These are phyloP conservation scores for Phytophthora litchii DNA, from an alignment of 352 stramenopile species.

Conservation along the genomic window DNA sequence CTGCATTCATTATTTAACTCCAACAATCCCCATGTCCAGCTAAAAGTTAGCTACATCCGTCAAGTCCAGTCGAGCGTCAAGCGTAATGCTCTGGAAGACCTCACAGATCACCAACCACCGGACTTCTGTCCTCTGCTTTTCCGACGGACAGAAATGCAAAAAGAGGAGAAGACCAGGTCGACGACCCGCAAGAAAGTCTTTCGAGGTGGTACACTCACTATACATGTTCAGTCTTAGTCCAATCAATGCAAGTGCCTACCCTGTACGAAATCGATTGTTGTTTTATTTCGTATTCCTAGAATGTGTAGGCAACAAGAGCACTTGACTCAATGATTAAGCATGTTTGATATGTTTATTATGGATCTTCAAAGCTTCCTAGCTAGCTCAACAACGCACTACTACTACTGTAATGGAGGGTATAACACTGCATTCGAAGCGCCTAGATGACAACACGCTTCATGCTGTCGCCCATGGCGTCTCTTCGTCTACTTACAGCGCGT, in stretches of 20 bases:
- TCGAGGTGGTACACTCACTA: slow-evolving; percentile 15
- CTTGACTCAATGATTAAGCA: no score
- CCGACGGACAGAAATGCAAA: slow-evolving; percentile 21
- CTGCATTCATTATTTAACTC: slow-evolving; percentile 31
- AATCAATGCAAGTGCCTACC: slow-evolving; percentile 15
- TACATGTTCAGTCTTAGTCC: slow-evolving; percentile 12
- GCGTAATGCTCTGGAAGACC: slow-evolving; percentile 6
- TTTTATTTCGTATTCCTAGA: not conserved
- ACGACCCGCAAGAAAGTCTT: slow-evolving; percentile 14
- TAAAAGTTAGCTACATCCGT: slow-evolving; percentile 23
- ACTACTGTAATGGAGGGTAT: slow-evolving; percentile 12
- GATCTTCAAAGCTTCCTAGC: slow-evolving; percentile 18
- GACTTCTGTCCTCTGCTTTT: slow-evolving; percentile 20
- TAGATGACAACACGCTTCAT: slow-evolving; percentile 23
- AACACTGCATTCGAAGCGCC: slow-evolving; percentile 35
- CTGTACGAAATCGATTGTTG: not conserved
- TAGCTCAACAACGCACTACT: slow-evolving; percentile 24
- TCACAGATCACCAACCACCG: slow-evolving; percentile 19
- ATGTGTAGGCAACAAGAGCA: not conserved
- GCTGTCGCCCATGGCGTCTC: slow-evolving; percentile 3
- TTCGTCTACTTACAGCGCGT: slow-evolving; percentile 42
- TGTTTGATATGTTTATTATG: slow-evolving; percentile 43
- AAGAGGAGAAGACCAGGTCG: slow-evolving; percentile 1
- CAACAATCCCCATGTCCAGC: slow-evolving; percentile 10
- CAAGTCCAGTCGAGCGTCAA: slow-evolving; percentile 12